Conservation (phyloP, 768 basidiomycete species). For the Cystobasidium tubakii region DNA sequence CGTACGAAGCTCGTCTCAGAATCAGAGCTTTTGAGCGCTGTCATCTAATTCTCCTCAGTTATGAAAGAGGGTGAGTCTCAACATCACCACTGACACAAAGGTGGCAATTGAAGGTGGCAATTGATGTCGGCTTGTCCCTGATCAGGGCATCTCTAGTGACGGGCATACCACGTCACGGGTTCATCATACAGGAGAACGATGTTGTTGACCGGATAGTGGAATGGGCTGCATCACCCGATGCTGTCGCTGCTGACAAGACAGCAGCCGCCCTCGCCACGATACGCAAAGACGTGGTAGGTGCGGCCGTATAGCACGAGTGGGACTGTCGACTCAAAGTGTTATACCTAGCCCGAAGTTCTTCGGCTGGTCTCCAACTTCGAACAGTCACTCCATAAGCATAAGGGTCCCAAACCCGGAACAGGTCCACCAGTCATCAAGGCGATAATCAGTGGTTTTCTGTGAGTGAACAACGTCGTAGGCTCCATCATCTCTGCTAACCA, state of each 20-base stretch:
- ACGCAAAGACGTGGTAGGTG: slow-evolving; percentile 3
- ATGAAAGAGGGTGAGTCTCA: slow-evolving; percentile 3
- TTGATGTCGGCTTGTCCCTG: neutral
- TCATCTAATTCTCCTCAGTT: slow-evolving; percentile 4
- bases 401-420: neutral
- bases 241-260: slow-evolving; percentile 1
- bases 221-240: slow-evolving; percentile 1
- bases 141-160: neutral
- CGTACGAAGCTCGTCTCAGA: neutral
- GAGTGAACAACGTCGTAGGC: neutral
- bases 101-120: no score
- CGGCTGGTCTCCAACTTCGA: slow-evolving; percentile 4
- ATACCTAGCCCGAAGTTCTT: neutral
- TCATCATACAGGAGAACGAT: neutral
- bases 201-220: slow-evolving; percentile 9
- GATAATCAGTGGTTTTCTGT: slow-evolving; percentile 6
- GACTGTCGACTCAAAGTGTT: neutral
- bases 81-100: neutral
- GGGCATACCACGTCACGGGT: neutral
- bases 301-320: neutral
- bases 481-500: neutral
- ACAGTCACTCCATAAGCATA: neutral
- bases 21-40: slow-evolving; percentile 3
- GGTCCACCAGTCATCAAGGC: slow-evolving; percentile 5
- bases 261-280: neutral